Conservation (phyloP, 495 filamentous ascomycete genomes). For the Xylaria grammica region DNA sequence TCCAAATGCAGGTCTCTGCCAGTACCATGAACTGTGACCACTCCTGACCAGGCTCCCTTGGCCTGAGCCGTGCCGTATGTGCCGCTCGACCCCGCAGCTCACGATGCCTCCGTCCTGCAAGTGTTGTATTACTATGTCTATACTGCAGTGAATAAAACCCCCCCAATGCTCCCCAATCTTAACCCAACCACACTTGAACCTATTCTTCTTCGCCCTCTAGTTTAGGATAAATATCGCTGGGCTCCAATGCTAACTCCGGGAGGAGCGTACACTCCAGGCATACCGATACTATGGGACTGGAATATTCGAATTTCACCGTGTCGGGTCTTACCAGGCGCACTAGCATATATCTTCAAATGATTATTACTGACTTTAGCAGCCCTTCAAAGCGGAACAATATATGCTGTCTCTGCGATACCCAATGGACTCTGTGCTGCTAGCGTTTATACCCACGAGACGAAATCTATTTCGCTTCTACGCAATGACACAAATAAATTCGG, state of each 20-base stretch:
- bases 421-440: not conserved
- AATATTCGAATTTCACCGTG: not conserved
- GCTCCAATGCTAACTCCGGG: not conserved
- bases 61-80: not conserved
- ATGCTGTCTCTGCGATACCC: not conserved
- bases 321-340: not conserved
- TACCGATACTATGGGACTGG: not conserved
- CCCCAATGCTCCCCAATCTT: constrained; percentile 14
- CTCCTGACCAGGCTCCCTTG: not conserved
- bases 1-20: not conserved
- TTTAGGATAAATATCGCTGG: not conserved
- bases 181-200: not conserved
- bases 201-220: not conserved
- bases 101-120: constrained; percentile 11
- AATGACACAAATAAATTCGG: not conserved
- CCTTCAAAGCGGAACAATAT: no score
- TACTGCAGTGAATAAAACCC: constrained; percentile 1
- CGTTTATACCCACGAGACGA: not conserved
- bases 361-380: no score
- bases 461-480: not conserved
- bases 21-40: not conserved
- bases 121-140: not conserved
- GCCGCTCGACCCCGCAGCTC: constrained; percentile 10
- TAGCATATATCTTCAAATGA: no score
- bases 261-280: not conserved